Evolutionary conservation across 305 asterid genomes (phyloP).

Genomic region (Plantago coronopus): DNA sequence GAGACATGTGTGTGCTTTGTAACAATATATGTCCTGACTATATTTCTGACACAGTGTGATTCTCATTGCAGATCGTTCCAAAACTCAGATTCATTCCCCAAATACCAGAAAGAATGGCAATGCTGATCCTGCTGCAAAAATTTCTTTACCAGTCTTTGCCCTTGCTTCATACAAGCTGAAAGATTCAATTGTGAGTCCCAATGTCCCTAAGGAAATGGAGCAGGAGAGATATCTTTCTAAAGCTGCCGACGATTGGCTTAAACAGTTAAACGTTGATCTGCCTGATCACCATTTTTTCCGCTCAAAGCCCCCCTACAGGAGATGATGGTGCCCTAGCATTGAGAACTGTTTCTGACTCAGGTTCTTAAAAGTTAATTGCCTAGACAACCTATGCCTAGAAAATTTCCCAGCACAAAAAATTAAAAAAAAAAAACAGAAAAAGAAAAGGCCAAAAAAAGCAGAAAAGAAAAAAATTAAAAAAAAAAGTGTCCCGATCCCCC

Average conservation of each 20-base stretch:
- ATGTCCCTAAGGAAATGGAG: conserved; percentile 53
- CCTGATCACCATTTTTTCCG: conserved; percentile 72
- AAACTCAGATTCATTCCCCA: conserved; percentile 38
- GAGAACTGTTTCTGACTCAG: not conserved
- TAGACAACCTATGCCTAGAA: conserved; percentile 5
- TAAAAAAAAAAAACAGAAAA: not conserved
- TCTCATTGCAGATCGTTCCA: conserved; percentile 32
- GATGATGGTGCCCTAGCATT: conserved; percentile 27
- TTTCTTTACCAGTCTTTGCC: conserved; percentile 74
- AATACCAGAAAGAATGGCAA: conserved; percentile 33
- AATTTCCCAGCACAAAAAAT: too few relatives aligned
- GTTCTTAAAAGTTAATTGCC: conserved; percentile 21
- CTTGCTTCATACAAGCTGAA: conserved; percentile 72
- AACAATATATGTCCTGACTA: not conserved
- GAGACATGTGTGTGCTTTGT: not conserved
- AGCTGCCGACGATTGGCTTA: conserved; percentile 64
- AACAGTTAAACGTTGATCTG: conserved; percentile 40
- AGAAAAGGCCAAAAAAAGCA: not conserved
- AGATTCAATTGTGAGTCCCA: conserved; percentile 57
- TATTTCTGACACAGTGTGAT: too few relatives aligned
- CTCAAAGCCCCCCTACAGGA: conserved; percentile 36
- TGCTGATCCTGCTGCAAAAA: conserved; percentile 39
- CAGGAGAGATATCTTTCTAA: conserved; percentile 57
- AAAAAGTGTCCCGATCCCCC: not conserved
- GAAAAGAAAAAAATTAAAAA: not conserved